Evolutionary conservation across 768 basidiomycete genomes (phyloP).

Genomic region (Phaeotremella fagi): DNA sequence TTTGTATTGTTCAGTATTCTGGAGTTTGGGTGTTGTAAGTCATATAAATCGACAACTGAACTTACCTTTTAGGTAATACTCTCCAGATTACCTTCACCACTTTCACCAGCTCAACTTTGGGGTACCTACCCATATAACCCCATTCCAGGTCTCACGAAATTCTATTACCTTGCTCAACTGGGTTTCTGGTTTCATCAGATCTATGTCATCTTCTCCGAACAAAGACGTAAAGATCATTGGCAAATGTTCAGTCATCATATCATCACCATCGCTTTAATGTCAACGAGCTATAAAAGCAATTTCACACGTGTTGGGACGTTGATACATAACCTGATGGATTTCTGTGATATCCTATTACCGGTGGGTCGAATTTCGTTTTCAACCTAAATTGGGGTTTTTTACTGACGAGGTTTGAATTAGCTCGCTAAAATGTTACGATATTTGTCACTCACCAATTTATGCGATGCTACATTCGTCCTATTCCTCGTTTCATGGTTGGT

Average conservation of each 20-base stretch:
- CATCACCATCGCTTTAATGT: conserved; percentile 75
- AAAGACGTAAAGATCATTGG: conserved; percentile 79
- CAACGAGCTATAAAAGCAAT: conserved; percentile 71
- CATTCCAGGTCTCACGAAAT: conserved; percentile 73
- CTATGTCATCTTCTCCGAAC: conserved; percentile 87
- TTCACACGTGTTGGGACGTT: conserved; percentile 84
- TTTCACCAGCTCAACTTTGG: conserved; percentile 69
- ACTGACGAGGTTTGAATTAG: background rate
- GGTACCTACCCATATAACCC: conserved; percentile 73
- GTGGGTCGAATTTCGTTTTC: conserved; percentile 55
- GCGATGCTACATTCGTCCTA: conserved; percentile 68
- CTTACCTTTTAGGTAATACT: conserved; percentile 67
- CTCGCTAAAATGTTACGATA: conserved; percentile 92
- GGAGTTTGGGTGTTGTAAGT: conserved; percentile 76
- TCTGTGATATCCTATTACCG: conserved; percentile 84
- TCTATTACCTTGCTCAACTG: conserved; percentile 79
- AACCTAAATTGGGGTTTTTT: background rate
- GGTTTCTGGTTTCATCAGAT: conserved; percentile 91
- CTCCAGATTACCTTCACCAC: conserved; percentile 59
- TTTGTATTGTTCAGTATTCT: conserved; percentile 72
- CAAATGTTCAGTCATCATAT: conserved; percentile 97
- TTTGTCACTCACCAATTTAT: conserved; percentile 59
- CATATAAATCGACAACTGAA: background rate
- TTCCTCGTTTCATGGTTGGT: conserved; percentile 89
- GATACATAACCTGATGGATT: conserved; percentile 89